Conservation (phyloP, 345 rosid species). For the Populus nigra region DNA sequence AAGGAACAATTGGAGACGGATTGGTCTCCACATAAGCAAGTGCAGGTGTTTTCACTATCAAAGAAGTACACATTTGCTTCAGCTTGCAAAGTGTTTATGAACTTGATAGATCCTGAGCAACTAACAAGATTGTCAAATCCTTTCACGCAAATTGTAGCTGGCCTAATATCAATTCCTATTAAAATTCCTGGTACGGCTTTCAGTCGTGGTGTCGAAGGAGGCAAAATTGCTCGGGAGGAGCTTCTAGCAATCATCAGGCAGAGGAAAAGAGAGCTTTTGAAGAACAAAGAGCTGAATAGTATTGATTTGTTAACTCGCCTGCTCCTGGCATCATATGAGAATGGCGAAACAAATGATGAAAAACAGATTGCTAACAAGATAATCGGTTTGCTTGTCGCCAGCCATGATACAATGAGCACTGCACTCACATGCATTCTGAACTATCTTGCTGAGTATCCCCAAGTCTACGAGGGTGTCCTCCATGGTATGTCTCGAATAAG, state of each 20-base stretch:
- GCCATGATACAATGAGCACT: background rate
- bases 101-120: background rate
- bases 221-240: constrained; percentile 1
- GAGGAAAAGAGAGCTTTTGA: background rate
- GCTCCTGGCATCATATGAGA: background rate
- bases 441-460: background rate
- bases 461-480: background rate
- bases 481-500: background rate
- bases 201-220: background rate
- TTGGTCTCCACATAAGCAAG: constrained; percentile 8
- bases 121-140: background rate
- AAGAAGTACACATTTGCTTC: background rate
- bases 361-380: background rate
- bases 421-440: background rate
- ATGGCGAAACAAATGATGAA: background rate
- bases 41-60: background rate
- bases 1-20: constrained; percentile 1
- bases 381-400: background rate
- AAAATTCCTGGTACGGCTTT: constrained; percentile 16
- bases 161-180: background rate
- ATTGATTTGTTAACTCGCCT: background rate
- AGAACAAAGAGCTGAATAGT: background rate
- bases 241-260: background rate
- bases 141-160: background rate
- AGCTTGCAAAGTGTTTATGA: constrained; percentile 9